These are phyloP conservation scores for Ensete glaucum DNA, from an alignment of 176 grass and related monocot genomes.

Conservation along the genomic window DNA sequence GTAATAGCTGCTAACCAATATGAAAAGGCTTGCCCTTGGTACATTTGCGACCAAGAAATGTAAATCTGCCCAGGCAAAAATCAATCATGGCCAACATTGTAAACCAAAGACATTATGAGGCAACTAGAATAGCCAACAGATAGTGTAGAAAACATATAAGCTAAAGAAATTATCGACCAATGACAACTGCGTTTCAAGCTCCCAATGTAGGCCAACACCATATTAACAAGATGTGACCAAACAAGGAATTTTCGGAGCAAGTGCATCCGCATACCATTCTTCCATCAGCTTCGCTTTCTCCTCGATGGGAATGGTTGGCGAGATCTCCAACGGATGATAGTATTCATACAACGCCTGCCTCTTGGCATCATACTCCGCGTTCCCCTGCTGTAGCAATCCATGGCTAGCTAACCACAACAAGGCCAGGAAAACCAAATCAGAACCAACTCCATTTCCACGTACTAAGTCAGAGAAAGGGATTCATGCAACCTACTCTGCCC, in stretches of 20 bases:
- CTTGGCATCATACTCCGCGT: slow-evolving; percentile 62
- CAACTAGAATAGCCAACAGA: not conserved
- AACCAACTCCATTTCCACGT: not conserved
- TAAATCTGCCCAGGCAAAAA: no score
- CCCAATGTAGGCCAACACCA: not conserved
- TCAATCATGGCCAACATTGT: no score
- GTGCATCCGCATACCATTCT: slow-evolving; percentile 34
- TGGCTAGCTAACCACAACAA: slow-evolving; percentile 53
- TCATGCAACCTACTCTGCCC: slow-evolving; percentile 61
- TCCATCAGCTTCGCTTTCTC: slow-evolving; percentile 97
- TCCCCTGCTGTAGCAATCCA: slow-evolving; percentile 76
- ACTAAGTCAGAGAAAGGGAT: not conserved
- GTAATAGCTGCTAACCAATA: no score
- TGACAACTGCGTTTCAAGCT: not conserved
- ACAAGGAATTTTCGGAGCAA: not conserved
- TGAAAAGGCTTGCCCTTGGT: no score
- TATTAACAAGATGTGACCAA: not conserved
- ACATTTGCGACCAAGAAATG: no score
- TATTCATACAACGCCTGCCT: slow-evolving; percentile 71
- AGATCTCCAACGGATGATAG: slow-evolving; percentile 90
- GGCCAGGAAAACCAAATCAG: not conserved
- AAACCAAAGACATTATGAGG: not conserved
- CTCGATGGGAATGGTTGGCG: slow-evolving; percentile 48
- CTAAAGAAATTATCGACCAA: not conserved
- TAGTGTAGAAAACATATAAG: not conserved